Conservation (phyloP, 345 rosid genomes). For the Eucalyptus erythrocorys region DNA sequence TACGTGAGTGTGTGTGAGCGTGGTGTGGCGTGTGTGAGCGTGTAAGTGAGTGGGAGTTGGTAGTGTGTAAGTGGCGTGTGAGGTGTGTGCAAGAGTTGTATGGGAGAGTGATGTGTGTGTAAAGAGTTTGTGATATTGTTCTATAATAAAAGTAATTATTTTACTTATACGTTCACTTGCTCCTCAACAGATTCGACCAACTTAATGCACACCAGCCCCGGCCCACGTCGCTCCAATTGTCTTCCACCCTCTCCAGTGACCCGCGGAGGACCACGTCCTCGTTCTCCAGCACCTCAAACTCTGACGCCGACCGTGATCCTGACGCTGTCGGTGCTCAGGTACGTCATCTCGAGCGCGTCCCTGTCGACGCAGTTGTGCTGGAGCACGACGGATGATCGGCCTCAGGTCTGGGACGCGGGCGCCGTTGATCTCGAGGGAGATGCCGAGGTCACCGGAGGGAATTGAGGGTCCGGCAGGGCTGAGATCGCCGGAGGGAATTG, state of each 20-base stretch:
- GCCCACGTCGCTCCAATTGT: slow-evolving; percentile 32
- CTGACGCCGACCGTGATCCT: slow-evolving; percentile 64
- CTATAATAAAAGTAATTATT: no score
- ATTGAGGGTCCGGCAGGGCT: neutral
- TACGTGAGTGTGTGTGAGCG: no score
- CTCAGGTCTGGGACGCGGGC: slow-evolving; percentile 44
- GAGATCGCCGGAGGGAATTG: neutral
- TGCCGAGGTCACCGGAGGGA: slow-evolving; percentile 29
- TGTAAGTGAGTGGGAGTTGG: no score
- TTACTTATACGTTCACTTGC: no score
- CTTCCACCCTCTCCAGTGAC: slow-evolving; percentile 64
- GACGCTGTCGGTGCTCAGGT: slow-evolving; percentile 71
- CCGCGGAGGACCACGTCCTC: slow-evolving; percentile 61
- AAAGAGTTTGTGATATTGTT: no score
- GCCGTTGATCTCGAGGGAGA: slow-evolving; percentile 81
- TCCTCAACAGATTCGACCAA: no score
- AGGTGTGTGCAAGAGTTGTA: no score
- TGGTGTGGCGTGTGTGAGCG: no score
- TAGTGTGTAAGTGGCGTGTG: no score
- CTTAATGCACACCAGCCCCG: neutral
- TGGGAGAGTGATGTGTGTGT: no score
- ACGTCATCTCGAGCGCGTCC: slow-evolving; percentile 76
- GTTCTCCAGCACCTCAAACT: slow-evolving; percentile 58
- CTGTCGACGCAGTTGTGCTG: slow-evolving; percentile 58
- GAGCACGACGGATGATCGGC: slow-evolving; percentile 37